Percentiles rank a stretch among this genome's conserved stretches.
Evolutionary conservation across 768 basidiomycete genomes (phyloP).

Genomic region (Tephrocybe sp.): DNA sequence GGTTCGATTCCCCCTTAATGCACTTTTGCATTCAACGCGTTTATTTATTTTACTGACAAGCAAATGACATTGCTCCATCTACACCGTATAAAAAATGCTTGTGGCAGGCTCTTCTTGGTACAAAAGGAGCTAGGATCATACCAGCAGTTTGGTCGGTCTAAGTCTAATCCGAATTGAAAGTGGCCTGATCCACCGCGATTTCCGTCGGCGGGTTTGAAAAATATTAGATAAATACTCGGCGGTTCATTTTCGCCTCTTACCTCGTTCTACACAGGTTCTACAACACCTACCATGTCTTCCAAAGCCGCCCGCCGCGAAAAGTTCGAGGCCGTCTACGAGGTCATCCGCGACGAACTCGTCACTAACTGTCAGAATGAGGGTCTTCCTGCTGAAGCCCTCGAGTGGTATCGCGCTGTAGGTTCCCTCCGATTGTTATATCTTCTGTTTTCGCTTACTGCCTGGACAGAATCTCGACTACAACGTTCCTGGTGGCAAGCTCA

Average conservation of each 20-base stretch:
- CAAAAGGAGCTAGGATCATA: too few species aligned
- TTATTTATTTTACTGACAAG: too few species aligned
- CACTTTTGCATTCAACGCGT: too few species aligned
- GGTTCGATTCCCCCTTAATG: constrained; percentile 89
- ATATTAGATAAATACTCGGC: constrained; percentile 1
- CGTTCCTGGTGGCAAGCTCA: constrained; percentile 95
- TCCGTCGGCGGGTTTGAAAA: background rate
- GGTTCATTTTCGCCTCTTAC: background rate
- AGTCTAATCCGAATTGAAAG: too few species aligned
- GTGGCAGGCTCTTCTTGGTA: too few species aligned
- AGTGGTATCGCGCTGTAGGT: constrained; percentile 83
- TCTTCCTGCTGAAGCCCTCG: constrained; percentile 82
- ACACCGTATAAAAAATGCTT: too few species aligned
- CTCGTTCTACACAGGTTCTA: background rate
- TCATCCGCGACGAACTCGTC: constrained; percentile 78
- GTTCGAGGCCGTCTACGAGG: constrained; percentile 74
- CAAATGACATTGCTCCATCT: too few species aligned
- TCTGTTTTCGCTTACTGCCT: background rate
- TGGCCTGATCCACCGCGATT: constrained; percentile 5
- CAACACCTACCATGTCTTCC: constrained; percentile 15
- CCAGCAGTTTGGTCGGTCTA: too few species aligned
- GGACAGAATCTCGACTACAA: constrained; percentile 86
- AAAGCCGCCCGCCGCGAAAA: constrained; percentile 43
- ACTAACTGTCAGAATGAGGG: constrained; percentile 63
- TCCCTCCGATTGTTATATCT: background rate